Evolutionary conservation across 768 basidiomycete genomes (phyloP).

Genomic region (Daedaleopsis nitida): DNA sequence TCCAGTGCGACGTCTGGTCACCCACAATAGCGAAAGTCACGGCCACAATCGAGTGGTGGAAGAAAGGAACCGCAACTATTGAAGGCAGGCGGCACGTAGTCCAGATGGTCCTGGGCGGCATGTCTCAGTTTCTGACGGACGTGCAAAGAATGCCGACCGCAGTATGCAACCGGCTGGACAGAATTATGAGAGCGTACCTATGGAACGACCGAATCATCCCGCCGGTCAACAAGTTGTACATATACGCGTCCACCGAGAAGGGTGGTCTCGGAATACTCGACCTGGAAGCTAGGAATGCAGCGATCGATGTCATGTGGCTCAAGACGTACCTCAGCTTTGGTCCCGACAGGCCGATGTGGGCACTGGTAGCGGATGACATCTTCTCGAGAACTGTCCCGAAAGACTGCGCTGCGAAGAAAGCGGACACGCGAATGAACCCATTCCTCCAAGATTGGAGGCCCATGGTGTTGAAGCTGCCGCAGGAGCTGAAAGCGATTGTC

Average conservation of each 20-base stretch:
- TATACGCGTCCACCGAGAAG: not conserved
- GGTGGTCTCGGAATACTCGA: constrained; percentile 10
- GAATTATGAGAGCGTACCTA: not conserved
- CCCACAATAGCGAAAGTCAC: constrained; percentile 11
- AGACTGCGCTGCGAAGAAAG: too few relatives aligned
- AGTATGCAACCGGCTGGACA: not conserved
- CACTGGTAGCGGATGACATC: constrained; percentile 11
- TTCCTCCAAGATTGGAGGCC: too few relatives aligned
- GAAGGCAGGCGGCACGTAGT: constrained; percentile 18
- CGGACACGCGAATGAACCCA: too few relatives aligned
- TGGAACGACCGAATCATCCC: constrained; percentile 6
- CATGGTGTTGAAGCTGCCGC: too few relatives aligned
- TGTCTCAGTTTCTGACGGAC: constrained; percentile 28
- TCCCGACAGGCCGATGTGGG: constrained; percentile 9
- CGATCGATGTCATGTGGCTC: constrained; percentile 20
- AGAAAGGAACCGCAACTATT: not conserved
- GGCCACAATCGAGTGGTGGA: not conserved
- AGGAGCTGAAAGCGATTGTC: too few relatives aligned
- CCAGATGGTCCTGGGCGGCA: constrained; percentile 22
- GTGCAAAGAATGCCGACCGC: constrained; percentile 29
- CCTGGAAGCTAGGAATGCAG: constrained; percentile 15
- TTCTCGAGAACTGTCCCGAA: too few relatives aligned
- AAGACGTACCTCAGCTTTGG: constrained; percentile 1
- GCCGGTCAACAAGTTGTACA: not conserved
- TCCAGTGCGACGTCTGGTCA: constrained; percentile 6